A percentile compares a stretch with the other conserved stretches of the same genome.
These are phyloP conservation scores for Aquilaria malaccensis DNA, from an alignment of 345 rosid species.

Conservation along the genomic window DNA sequence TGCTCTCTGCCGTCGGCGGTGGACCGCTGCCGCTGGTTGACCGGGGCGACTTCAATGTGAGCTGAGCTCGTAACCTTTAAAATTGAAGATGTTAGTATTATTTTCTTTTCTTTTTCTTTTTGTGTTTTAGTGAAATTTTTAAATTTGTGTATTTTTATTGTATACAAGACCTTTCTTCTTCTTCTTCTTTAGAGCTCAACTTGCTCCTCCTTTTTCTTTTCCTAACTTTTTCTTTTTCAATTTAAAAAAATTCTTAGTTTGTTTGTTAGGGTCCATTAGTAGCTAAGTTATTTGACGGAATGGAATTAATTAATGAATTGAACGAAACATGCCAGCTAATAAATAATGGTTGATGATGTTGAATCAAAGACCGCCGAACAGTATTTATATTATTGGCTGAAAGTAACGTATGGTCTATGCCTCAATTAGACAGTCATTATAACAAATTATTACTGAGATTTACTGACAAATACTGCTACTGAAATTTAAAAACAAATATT, in stretches of 20 bases:
- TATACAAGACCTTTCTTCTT: conserved; percentile 15
- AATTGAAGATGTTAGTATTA: conserved; percentile 15
- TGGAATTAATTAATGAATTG: not conserved
- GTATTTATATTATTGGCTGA: no score
- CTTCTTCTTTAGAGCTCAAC: conserved; percentile 1
- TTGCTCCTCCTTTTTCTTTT: not conserved
- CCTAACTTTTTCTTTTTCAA: not conserved
- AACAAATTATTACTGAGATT: no score
- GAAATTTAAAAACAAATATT: no score
- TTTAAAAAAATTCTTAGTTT: not conserved
- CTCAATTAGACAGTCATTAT: no score
- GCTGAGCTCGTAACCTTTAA: not conserved
- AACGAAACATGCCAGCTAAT: conserved; percentile 2
- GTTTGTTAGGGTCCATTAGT: not conserved
- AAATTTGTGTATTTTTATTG: conserved; percentile 31
- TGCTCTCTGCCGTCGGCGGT: conserved; percentile 20
- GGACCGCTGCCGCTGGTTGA: conserved; percentile 4
- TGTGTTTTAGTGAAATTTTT: conserved; percentile 11
- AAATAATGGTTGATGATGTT: not conserved
- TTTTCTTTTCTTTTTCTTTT: conserved; percentile 6
- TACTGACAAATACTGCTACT: no score
- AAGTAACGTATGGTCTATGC: no score
- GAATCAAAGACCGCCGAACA: no score
- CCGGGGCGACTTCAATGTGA: conserved; percentile 8
- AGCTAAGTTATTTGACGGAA: not conserved